These are phyloP conservation scores for Malassezia nana DNA, from an alignment of 1,284 basidiomycete genomes.

Conservation along the genomic window DNA sequence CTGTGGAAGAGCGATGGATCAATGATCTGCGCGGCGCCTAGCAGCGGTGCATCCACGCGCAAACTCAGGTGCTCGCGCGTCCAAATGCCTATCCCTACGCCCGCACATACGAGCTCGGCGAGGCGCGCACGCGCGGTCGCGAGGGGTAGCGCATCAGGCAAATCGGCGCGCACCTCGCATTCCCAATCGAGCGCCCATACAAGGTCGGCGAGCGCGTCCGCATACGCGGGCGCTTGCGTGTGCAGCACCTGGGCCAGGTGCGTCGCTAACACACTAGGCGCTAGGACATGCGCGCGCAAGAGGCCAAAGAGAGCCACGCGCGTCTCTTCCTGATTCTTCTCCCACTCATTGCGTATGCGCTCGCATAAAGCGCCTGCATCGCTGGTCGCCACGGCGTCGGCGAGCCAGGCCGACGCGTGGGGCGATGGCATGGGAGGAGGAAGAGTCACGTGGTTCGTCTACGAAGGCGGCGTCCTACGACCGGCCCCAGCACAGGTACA, in stretches of 20 bases:
- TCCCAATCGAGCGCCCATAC: constrained; percentile 39
- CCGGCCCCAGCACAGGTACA: constrained; percentile 2
- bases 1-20: constrained; percentile 31
- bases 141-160: constrained; percentile 9
- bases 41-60: constrained; percentile 29
- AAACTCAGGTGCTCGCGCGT: constrained; percentile 13
- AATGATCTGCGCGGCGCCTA: constrained; percentile 26
- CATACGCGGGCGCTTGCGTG: background rate
- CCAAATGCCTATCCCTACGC: constrained; percentile 11
- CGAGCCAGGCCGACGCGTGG: constrained; percentile 1
- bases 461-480: background rate
- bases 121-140: constrained; percentile 15
- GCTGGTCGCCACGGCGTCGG: background rate
- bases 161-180: constrained; percentile 30
- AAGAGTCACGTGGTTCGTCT: background rate
- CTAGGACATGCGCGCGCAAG: background rate
- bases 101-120: constrained; percentile 14
- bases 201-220: constrained; percentile 27
- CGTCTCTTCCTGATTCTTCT: background rate
- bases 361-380: background rate
- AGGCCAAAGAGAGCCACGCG: background rate
- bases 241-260: background rate
- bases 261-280: background rate
- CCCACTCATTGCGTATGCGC: background rate
- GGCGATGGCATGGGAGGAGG: background rate